A percentile compares a stretch with the other conserved stretches of the same genome.
These are phyloP conservation scores for Candida bentonensis DNA, from an alignment of 805 yeast species.

Conservation along the genomic window DNA sequence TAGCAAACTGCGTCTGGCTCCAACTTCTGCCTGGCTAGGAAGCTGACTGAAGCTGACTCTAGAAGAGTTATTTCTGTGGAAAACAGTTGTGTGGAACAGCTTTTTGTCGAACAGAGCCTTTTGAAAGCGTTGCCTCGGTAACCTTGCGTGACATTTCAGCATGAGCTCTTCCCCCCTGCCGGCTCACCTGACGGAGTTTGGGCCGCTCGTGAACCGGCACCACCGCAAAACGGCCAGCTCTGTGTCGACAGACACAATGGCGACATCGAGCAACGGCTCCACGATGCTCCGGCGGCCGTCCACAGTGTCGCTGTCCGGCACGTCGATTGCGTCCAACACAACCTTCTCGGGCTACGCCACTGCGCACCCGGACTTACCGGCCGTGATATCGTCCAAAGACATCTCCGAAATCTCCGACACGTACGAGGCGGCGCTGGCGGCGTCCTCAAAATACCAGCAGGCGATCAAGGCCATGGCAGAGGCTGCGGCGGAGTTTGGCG, in stretches of 20 bases:
- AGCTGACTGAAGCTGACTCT: too few species aligned
- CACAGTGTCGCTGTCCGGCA: conserved; percentile 4
- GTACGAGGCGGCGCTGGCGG: conserved; percentile 32
- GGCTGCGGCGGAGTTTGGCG: conserved; percentile 61
- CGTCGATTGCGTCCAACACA: conserved; percentile 8
- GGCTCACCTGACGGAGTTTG: not conserved
- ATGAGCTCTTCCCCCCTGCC: not conserved
- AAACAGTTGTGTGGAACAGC: too few species aligned
- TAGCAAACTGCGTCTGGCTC: too few species aligned
- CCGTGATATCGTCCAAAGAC: conserved; percentile 46
- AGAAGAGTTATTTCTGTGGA: too few species aligned
- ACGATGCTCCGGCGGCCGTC: conserved; percentile 5
- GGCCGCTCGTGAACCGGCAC: conserved; percentile 8
- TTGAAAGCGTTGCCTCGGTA: too few species aligned
- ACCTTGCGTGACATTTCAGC: too few species aligned
- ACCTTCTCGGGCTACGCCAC: conserved; percentile 13
- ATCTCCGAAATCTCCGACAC: conserved; percentile 35
- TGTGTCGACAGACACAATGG: not conserved
- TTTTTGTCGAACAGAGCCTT: too few species aligned
- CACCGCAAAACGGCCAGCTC: not conserved
- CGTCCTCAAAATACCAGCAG: conserved; percentile 33
- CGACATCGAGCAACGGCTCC: not conserved
- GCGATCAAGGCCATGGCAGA: conserved; percentile 35
- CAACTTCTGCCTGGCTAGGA: too few species aligned
- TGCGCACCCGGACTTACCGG: conserved; percentile 37